Evolutionary conservation across 352 stramenopile species (phyloP).

Genomic region (Aphanomyces euteiches): DNA sequence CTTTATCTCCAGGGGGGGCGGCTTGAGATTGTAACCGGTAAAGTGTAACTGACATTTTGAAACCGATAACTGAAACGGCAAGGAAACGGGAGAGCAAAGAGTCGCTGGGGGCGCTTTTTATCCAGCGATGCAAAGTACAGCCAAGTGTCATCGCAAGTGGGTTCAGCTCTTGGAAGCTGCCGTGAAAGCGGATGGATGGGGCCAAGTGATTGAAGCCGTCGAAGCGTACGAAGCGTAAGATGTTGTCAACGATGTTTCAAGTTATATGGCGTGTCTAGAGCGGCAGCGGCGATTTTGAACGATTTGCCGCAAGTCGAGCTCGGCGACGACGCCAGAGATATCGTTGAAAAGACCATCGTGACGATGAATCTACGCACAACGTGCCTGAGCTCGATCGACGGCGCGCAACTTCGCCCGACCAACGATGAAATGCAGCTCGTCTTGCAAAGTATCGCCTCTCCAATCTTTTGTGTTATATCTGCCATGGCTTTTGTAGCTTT

Average conservation of each 20-base stretch:
- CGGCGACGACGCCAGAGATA: slow-evolving; percentile 5
- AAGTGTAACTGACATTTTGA: too few relatives aligned
- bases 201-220: slow-evolving; percentile 69
- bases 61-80: too few relatives aligned
- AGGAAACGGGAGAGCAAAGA: too few relatives aligned
- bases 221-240: slow-evolving; percentile 65
- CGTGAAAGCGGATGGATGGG: slow-evolving; percentile 61
- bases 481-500: slow-evolving; percentile 36
- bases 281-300: neutral
- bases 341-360: slow-evolving; percentile 22
- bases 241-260: neutral
- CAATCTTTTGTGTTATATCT: neutral
- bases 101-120: too few relatives aligned
- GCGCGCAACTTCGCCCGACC: slow-evolving; percentile 41
- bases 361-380: slow-evolving; percentile 53
- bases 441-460: slow-evolving; percentile 40
- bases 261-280: slow-evolving; percentile 10
- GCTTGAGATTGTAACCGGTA: too few relatives aligned
- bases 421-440: slow-evolving; percentile 69
- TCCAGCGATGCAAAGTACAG: neutral
- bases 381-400: slow-evolving; percentile 56
- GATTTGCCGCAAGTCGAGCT: slow-evolving; percentile 6
- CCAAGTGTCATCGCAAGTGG: slow-evolving; percentile 43
- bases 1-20: too few relatives aligned
- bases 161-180: slow-evolving; percentile 53